Evolutionary conservation across 129 eudicot genomes (phyloP).

Genomic region (Centella asiatica): DNA sequence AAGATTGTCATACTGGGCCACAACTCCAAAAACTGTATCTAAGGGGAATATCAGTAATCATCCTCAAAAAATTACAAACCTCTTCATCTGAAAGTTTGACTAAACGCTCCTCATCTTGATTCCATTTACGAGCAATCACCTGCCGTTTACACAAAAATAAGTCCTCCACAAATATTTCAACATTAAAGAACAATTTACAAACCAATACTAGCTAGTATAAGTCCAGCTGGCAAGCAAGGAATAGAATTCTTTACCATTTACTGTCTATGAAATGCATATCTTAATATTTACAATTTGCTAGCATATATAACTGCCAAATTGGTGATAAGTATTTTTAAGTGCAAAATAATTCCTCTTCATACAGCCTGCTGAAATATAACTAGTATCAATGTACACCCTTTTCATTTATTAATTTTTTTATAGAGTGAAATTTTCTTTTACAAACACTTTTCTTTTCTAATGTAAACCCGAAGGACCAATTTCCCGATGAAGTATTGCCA

Average conservation of each 20-base stretch:
- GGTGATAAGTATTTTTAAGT: neutral
- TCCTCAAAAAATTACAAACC: constrained; percentile 23
- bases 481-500: no score
- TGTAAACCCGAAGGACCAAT: no score
- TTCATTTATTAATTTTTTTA: no score
- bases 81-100: constrained; percentile 71
- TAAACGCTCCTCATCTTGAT: constrained; percentile 59
- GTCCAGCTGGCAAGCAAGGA: neutral
- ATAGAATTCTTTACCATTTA: no score
- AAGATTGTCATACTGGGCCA: neutral
- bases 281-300: neutral
- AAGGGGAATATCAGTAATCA: neutral
- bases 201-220: neutral
- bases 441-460: neutral
- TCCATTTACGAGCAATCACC: constrained; percentile 77
- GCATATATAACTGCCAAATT: neutral
- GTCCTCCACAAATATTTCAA: neutral
- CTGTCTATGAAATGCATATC: neutral
- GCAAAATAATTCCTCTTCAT: neutral
- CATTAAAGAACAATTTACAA: neutral
- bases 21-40: neutral
- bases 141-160: constrained; percentile 15
- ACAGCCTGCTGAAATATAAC: no score
- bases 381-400: no score
- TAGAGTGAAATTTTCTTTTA: neutral